These are phyloP conservation scores for Aegilops sharonensis DNA, from an alignment of 176 grass and related monocot genomes.

Conservation along the genomic window DNA sequence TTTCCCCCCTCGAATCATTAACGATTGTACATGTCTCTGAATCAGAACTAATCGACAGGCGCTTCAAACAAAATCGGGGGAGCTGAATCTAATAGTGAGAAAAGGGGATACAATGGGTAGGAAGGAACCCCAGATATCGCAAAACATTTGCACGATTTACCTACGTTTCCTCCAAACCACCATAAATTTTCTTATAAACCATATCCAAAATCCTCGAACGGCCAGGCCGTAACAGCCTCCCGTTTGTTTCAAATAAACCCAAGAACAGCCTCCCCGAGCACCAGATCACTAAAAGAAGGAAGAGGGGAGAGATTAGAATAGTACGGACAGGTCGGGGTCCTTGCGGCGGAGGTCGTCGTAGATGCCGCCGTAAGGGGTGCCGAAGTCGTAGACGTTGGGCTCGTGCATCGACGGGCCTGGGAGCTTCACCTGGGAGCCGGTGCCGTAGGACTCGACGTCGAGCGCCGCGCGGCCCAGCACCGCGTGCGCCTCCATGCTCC, in stretches of 20 bases:
- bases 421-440: slow-evolving; percentile 84
- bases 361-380: slow-evolving; percentile 80
- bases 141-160: not conserved
- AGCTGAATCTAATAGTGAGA: not conserved
- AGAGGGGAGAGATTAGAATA: not conserved
- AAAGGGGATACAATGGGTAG: not conserved
- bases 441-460: slow-evolving; percentile 88
- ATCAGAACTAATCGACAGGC: not conserved
- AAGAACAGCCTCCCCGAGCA: not conserved
- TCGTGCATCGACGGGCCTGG: slow-evolving; percentile 82
- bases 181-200: not conserved
- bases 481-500: slow-evolving; percentile 97
- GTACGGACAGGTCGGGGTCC: slow-evolving; percentile 69
- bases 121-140: not conserved
- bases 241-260: not conserved
- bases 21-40: not conserved
- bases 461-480: slow-evolving; percentile 71
- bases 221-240: not conserved
- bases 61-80: not conserved
- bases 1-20: not conserved
- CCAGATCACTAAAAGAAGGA: not conserved
- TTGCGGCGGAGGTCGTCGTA: slow-evolving; percentile 88
- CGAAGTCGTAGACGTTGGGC: slow-evolving; percentile 93
- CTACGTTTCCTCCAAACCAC: not conserved
- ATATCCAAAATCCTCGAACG: not conserved